Evolutionary conservation across 768 basidiomycete species (phyloP).

Genomic region (Termitomyces sp.): DNA sequence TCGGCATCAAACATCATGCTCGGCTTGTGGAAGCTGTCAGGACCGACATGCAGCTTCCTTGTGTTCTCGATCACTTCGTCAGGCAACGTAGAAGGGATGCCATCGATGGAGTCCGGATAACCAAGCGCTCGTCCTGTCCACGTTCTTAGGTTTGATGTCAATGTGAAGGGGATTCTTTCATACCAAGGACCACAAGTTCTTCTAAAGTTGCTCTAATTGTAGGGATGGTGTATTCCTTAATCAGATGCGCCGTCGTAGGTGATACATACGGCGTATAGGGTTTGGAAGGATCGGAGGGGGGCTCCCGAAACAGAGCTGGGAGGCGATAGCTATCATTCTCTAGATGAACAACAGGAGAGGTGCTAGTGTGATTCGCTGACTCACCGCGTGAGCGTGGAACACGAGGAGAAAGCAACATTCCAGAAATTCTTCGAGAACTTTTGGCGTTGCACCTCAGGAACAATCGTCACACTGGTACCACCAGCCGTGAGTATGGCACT

Average conservation of each 20-base stretch:
- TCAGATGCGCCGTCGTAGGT: conserved; percentile 33
- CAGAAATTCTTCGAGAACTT: conserved; percentile 63
- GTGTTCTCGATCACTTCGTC: conserved; percentile 33
- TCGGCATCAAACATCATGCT: conserved; percentile 62
- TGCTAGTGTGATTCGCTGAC: background rate
- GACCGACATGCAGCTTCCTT: conserved; percentile 27
- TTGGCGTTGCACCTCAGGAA: conserved; percentile 54
- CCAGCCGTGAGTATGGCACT: conserved; percentile 37
- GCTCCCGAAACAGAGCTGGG: conserved; percentile 45
- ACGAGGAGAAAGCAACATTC: conserved; percentile 53
- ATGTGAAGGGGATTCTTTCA: background rate
- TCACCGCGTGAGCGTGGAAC: conserved; percentile 43
- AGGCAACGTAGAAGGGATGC: conserved; percentile 38
- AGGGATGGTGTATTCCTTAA: conserved; percentile 39
- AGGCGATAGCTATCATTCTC: conserved; percentile 30
- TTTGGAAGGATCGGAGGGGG: conserved; percentile 28
- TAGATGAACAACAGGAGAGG: background rate
- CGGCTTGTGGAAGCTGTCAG: conserved; percentile 42
- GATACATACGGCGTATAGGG: conserved; percentile 34
- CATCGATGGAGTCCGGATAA: conserved; percentile 25
- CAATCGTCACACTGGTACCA: conserved; percentile 40
- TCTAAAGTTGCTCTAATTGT: conserved; percentile 36
- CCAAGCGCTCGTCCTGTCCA: conserved; percentile 14
- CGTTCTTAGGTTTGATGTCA: background rate
- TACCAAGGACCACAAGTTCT: conserved; percentile 40